phyloP scores from a whole-genome alignment of 257 asterid genomes.

The Voacanga thouarsii region DNA sequence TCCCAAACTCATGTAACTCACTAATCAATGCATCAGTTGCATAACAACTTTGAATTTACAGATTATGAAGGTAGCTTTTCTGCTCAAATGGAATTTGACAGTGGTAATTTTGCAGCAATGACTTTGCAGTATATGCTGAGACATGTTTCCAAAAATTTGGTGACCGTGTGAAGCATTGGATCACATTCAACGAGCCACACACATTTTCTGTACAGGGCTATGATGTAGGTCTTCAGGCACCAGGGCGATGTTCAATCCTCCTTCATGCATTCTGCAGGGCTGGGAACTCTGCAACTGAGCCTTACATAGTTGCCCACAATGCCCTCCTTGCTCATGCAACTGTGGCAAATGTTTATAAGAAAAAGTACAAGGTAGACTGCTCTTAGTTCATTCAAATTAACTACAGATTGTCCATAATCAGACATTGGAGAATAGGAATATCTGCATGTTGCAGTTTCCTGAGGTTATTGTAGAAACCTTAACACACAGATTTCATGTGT shows the following conservation, averaged over 20 bases:
- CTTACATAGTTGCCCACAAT: conserved; percentile 70
- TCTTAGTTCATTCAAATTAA: neutral
- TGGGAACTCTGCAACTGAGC: conserved; percentile 83
- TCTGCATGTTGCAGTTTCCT: neutral
- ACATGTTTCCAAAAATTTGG: conserved; percentile 81
- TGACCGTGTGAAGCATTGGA: conserved; percentile 89
- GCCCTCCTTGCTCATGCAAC: conserved; percentile 63
- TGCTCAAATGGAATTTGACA: neutral
- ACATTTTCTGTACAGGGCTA: conserved; percentile 69
- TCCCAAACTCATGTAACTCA: conserved; percentile 59
- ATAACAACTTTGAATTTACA: neutral
- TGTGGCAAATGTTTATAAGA: conserved; percentile 51
- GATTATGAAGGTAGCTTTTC: neutral
- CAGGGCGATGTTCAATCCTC: conserved; percentile 67
- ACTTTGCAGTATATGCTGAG: conserved; percentile 66
- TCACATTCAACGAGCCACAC: conserved; percentile 90
- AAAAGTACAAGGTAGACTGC: conserved; percentile 55
- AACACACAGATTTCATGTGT: neutral
- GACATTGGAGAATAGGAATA: neutral
- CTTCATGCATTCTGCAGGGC: conserved; percentile 51
- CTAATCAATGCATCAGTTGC: neutral
- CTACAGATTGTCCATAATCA: neutral
- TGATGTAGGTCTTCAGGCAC: conserved; percentile 74
- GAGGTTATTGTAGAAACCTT: neutral
- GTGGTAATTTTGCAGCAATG: conserved; percentile 42